Evolutionary conservation across 1,139 yeast genomes (phyloP), one percentile per base, ranked within the genome.

Genomic region (Pichia sp.): DNA sequence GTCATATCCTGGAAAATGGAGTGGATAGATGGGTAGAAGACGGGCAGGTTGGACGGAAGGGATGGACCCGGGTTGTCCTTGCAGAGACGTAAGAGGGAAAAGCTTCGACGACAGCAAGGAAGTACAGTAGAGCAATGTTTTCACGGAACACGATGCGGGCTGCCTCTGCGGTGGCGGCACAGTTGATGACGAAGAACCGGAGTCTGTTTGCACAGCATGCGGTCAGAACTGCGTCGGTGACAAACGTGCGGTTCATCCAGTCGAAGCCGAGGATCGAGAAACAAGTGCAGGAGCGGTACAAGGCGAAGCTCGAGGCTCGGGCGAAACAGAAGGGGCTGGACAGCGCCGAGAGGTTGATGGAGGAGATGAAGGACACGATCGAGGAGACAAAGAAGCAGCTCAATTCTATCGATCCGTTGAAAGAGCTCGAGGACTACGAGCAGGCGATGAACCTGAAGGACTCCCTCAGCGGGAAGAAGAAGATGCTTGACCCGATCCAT

Each of bases 381-480:
- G 83, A 77, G 44, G 67, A 71, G 43, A 80, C 76, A 56, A 85
- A 83, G 68, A 75, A 74, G 60, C 81, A 81, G 58, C 72, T 86
- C 61, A 78, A 76, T 66, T 78, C 76, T 54, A 72, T 85, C 16
- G 96, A 89, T 66, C 95, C 95, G 0, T 72, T 88, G 59, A 75
- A 80, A 54, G 87, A 85, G 61, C 71, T 87, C 10, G 85, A 84
- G 61, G 81, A 79, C 55, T 79, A 76, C 63, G 85, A 84, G 64
- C 72, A 75, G 53, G 73, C 72, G 34, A 63, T 70, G 55, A 71
- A 71, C 54, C 68, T 67, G 1, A 52, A 63, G 33, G 64, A 67
- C 54, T 65, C 69, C 6, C n/a, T 53, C 14, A 54, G 53, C 36
- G 55, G 52, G 14, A 64, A 58, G 48, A 60, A 59, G 16, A 33